Evolutionary conservation across 345 rosid species (phyloP).

Genomic region (Turritis glabra): DNA sequence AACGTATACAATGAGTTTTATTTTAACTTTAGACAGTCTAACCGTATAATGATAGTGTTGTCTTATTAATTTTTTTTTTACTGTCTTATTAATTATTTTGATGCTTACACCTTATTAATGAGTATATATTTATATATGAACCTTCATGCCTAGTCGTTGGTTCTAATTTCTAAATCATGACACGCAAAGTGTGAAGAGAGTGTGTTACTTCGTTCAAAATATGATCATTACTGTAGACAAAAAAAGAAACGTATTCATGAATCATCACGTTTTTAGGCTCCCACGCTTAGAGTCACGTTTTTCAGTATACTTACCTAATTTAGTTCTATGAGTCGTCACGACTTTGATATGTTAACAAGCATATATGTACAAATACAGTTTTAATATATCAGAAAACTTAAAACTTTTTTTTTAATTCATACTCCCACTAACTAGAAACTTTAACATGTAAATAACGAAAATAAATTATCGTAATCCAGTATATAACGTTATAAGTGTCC

Average conservation of each 20-base stretch:
- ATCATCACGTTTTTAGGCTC: neutral
- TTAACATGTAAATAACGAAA: neutral
- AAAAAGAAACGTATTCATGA: neutral
- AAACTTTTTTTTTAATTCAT: neutral
- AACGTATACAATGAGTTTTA: too few species aligned
- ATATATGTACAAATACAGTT: neutral
- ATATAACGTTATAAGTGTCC: neutral
- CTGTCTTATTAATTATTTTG: too few species aligned
- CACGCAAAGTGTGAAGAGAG: neutral
- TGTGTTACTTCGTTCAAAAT: neutral
- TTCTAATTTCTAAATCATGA: neutral
- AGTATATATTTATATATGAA: too few species aligned
- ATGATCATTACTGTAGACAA: neutral
- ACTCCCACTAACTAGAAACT: neutral
- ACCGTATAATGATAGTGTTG: too few species aligned
- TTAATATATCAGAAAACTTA: neutral
- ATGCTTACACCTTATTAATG: too few species aligned
- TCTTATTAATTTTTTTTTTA: too few species aligned
- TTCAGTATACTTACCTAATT: slow-evolving; percentile 10
- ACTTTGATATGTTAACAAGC: neutral
- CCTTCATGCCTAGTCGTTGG: neutral
- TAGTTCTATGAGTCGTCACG: neutral
- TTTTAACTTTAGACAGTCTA: neutral
- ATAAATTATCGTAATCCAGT: neutral
- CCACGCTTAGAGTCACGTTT: too few species aligned